These are phyloP conservation scores for Trametes meyenii DNA, from an alignment of 768 basidiomycete genomes.

Conservation along the genomic window DNA sequence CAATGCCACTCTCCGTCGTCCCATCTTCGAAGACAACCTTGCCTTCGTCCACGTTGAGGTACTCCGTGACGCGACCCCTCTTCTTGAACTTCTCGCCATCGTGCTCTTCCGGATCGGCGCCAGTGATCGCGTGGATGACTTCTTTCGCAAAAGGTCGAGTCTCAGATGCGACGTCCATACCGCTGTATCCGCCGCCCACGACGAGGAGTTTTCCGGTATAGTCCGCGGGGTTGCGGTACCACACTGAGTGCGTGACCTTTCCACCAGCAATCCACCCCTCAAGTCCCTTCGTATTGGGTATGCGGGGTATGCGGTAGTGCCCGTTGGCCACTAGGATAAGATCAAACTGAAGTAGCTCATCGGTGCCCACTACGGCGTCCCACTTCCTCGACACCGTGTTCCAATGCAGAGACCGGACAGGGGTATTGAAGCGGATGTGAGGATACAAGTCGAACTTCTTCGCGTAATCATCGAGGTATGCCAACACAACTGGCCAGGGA, in stretches of 20 bases:
- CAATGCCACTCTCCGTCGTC: slow-evolving; percentile 53
- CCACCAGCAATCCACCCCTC: slow-evolving; percentile 54
- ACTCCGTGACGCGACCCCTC: slow-evolving; percentile 47
- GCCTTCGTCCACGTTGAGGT: slow-evolving; percentile 43
- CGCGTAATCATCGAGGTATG: slow-evolving; percentile 72
- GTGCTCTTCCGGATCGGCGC: slow-evolving; percentile 27
- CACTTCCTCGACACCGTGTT: slow-evolving; percentile 42
- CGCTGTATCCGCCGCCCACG: slow-evolving; percentile 61
- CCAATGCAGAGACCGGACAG: slow-evolving; percentile 53
- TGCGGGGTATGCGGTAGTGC: slow-evolving; percentile 68
- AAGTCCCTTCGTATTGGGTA: slow-evolving; percentile 64
- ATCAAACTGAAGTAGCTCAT: slow-evolving; percentile 51
- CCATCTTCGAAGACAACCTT: slow-evolving; percentile 64
- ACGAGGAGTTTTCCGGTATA: slow-evolving; percentile 44
- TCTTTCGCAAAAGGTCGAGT: slow-evolving; percentile 46
- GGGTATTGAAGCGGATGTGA: slow-evolving; percentile 63
- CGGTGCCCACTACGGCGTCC: slow-evolving; percentile 42
- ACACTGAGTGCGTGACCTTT: slow-evolving; percentile 65
- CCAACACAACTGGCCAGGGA: slow-evolving; percentile 54
- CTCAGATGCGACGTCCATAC: slow-evolving; percentile 66
- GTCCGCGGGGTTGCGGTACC: slow-evolving; percentile 58
- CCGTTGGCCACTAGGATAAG: slow-evolving; percentile 75
- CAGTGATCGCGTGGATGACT: slow-evolving; percentile 60
- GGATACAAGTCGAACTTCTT: slow-evolving; percentile 58
- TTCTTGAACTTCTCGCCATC: slow-evolving; percentile 29